Base-by-base conservation (phyloP, 306 rosid genomes). In the Coriaria nepalensis region DNA sequence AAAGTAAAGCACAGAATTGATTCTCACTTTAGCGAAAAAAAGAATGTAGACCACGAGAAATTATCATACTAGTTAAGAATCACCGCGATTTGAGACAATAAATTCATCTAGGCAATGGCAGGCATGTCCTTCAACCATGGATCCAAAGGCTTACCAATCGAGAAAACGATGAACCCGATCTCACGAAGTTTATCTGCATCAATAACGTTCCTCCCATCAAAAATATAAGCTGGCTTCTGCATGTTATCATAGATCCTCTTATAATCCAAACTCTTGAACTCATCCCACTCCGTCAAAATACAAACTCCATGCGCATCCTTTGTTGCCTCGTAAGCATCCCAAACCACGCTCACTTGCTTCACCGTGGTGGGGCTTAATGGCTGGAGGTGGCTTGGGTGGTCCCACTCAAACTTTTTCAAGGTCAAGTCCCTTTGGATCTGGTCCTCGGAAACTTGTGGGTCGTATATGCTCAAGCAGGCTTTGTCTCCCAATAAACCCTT, bases 111-210 rank as follows among this genome's bases (percentile, higher is more conserved):
- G 13, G 93, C 96, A 59, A 87, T 72, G 10, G 96, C 87, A 4
- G 96, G 96, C 87, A 87, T 64, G 80, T 87, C 96, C 71, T 78
- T 87, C 49, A 87, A 76, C 96, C 96, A 87, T 37, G 82, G 68
- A 60, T 87, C 96, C 20, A 87, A 59, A 53, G 94, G 96, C 77
- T 82, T 87, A 39, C 96, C 96, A 43, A 87, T 87, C 0, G 96
- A 73, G 72, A 75, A 82, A 10, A 87, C 96, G 29, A 87, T 87
- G 70, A 87, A 87, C 5, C 96, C 96, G 42, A 87, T 87, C 45
- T 78, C 84, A 13, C 92, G 87, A 37, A 82, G 67, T 69, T 77
- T 77, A 0, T 63, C 75, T 0, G 10, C 56, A 48, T 79, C 80
- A 47, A 70, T 63, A 2, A 87, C 44, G 39, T 82, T 87, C 67